Evolutionary conservation across 352 stramenopile genomes (phyloP).

Genomic region (Phytopythium mirpurense): DNA sequence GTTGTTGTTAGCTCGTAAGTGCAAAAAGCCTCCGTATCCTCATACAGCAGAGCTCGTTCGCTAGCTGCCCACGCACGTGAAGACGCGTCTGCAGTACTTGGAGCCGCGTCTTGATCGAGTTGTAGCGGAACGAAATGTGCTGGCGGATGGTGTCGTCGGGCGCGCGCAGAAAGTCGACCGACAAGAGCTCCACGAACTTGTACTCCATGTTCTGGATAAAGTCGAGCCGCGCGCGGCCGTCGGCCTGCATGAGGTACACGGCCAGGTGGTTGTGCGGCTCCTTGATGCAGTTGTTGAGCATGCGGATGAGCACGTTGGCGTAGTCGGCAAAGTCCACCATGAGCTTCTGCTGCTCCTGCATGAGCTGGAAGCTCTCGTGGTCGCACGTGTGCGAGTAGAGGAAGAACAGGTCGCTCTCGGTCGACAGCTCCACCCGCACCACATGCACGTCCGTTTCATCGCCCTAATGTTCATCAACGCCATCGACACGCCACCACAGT

Average conservation of each 20-base stretch:
- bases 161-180: slow-evolving; percentile 87
- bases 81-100: slow-evolving; percentile 89
- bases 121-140: slow-evolving; percentile 93
- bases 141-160: slow-evolving; percentile 88
- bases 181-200: slow-evolving; percentile 95
- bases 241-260: slow-evolving; percentile 91
- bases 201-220: slow-evolving; percentile 97
- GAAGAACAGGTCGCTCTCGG: slow-evolving; percentile 93
- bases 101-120: slow-evolving; percentile 91
- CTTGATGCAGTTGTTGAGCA: slow-evolving; percentile 96
- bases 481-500: background rate
- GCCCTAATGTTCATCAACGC: slow-evolving; percentile 35
- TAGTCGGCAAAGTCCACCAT: slow-evolving; percentile 96
- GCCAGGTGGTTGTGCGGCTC: slow-evolving; percentile 92
- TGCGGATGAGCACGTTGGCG: slow-evolving; percentile 90
- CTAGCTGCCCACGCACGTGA: slow-evolving; percentile 39
- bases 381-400: slow-evolving; percentile 90
- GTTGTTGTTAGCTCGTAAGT: background rate
- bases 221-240: slow-evolving; percentile 88
- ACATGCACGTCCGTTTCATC: slow-evolving; percentile 80
- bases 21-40: no score
- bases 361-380: slow-evolving; percentile 77
- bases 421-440: slow-evolving; percentile 89
- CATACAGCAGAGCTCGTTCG: background rate
- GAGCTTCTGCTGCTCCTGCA: slow-evolving; percentile 94